Evolutionary conservation across 305 asterid species (phyloP).

Genomic region (Fraxinus platypoda): DNA sequence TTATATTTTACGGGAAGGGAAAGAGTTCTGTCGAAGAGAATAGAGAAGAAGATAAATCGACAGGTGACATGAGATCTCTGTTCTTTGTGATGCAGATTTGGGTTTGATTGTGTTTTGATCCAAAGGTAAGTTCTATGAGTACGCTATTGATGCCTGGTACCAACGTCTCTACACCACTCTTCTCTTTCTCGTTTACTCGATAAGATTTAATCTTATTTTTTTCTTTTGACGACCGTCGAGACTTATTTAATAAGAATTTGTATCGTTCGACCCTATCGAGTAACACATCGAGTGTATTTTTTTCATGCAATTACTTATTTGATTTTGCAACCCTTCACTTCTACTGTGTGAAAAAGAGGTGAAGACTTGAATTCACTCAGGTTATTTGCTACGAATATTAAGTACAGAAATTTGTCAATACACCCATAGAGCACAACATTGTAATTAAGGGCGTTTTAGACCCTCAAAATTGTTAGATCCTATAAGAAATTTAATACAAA

Average conservation of each 20-base stretch:
- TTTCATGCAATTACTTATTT: not conserved
- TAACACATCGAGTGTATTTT: not conserved
- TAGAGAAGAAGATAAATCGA: not conserved
- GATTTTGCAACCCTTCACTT: not conserved
- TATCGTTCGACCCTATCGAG: not conserved
- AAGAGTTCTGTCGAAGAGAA: too few relatives aligned
- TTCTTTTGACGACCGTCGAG: not conserved
- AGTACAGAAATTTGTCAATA: not conserved
- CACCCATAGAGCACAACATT: not conserved
- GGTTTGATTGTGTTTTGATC: not conserved
- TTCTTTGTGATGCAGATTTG: not conserved
- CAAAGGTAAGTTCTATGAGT: not conserved
- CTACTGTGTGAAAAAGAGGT: not conserved
- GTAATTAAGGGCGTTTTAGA: not conserved
- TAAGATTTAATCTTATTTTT: not conserved
- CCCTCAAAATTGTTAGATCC: not conserved
- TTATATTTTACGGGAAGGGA: too few relatives aligned
- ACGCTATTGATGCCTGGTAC: not conserved
- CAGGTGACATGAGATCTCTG: not conserved
- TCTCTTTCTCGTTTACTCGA: not conserved
- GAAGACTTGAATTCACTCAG: not conserved
- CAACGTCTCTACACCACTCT: not conserved
- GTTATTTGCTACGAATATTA: not conserved
- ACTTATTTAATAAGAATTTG: not conserved
- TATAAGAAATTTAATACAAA: not conserved